A percentile compares a stretch with the other conserved stretches of the same genome.
These are phyloP conservation scores for Copromyces sp. DNA, from an alignment of 495 filamentous ascomycete genomes.

Conservation along the genomic window DNA sequence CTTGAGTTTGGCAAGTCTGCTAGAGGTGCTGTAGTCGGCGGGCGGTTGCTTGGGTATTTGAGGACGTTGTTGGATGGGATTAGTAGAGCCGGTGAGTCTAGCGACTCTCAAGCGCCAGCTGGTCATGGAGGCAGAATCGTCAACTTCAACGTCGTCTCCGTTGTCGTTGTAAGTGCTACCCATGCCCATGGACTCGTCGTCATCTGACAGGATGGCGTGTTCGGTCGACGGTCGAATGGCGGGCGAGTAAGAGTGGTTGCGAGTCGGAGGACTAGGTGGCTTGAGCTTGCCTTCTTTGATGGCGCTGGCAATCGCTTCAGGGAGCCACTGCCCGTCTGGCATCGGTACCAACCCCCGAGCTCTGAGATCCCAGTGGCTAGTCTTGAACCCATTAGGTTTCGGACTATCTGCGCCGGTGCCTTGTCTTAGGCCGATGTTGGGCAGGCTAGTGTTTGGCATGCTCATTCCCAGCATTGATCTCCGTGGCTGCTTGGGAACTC, in stretches of 20 bases:
- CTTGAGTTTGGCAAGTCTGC: neutral
- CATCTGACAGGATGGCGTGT: neutral
- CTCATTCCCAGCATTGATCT: neutral
- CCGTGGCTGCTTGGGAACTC: slow-evolving; percentile 9
- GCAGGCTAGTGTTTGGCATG: neutral
- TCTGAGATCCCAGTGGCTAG: slow-evolving; percentile 32
- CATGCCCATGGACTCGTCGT: neutral
- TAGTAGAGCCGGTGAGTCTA: neutral
- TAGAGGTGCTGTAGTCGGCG: neutral
- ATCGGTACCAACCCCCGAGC: slow-evolving; percentile 31
- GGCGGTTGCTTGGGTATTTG: neutral
- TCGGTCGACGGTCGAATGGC: neutral
- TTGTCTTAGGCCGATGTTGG: neutral
- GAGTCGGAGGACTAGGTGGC: neutral
- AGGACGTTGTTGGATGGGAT: neutral
- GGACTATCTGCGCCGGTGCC: neutral
- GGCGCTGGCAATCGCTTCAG: slow-evolving; percentile 29
- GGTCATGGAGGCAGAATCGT: neutral
- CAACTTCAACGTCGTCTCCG: neutral
- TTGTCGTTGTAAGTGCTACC: neutral
- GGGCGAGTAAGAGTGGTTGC: neutral
- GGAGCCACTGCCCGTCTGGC: slow-evolving; percentile 33
- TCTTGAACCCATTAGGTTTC: slow-evolving; percentile 8
- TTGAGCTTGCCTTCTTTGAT: slow-evolving; percentile 18
- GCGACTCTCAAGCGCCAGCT: slow-evolving; percentile 1